Evolutionary conservation across 345 rosid genomes (phyloP).

Genomic region (Populus alba): DNA sequence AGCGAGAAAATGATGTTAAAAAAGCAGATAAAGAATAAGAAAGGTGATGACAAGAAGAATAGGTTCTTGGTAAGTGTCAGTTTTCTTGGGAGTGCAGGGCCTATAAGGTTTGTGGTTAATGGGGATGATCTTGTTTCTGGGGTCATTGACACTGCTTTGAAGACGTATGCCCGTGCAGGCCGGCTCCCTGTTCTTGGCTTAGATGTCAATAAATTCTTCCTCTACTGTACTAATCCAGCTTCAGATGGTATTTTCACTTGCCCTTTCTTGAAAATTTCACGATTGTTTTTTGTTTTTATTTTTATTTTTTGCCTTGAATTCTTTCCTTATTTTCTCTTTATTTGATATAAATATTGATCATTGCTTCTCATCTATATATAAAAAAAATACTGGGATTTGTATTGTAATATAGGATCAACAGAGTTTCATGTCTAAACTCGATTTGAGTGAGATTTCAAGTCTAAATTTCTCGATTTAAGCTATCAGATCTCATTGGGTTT

Average conservation of each 20-base stretch:
- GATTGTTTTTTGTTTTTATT: background rate
- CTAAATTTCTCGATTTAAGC: no score
- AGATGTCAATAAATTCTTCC: conserved; percentile 16
- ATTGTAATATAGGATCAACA: no score
- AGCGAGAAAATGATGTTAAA: background rate
- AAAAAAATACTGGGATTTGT: no score
- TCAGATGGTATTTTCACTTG: conserved; percentile 5
- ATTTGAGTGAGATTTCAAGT: no score
- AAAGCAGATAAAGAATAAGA: conserved; percentile 1
- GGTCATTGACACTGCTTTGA: conserved; percentile 13
- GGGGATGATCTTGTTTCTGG: conserved; percentile 15
- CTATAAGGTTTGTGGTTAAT: conserved; percentile 16
- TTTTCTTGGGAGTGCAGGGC: conserved; percentile 24
- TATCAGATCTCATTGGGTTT: no score
- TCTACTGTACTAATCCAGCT: conserved; percentile 8
- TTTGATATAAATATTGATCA: background rate
- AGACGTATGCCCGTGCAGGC: conserved; percentile 14
- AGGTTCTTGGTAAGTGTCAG: conserved; percentile 15
- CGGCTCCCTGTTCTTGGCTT: conserved; percentile 25
- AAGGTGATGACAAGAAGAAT: background rate
- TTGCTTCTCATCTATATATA: no score
- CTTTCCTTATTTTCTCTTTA: background rate
- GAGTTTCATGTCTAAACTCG: no score
- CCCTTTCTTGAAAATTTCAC: background rate
- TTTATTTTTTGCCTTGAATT: background rate